Conservation (phyloP, 2,329 filamentous ascomycete genomes). For the Triangularia verruculosa region DNA sequence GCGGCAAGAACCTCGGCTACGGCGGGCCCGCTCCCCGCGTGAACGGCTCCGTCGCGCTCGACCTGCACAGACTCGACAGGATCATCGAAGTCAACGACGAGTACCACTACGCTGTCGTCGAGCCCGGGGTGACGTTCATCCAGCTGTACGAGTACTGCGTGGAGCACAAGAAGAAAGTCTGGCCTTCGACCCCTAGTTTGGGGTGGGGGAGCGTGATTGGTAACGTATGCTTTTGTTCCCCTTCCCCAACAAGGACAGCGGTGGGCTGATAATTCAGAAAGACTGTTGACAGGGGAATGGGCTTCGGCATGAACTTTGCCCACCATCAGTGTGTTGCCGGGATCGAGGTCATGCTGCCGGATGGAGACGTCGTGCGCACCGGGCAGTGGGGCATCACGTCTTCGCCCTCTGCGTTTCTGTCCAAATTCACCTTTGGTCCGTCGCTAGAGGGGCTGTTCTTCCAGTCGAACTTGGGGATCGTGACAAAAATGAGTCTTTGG, state of each 20-base stretch:
- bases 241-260: not conserved
- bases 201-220: slow-evolving; percentile 50
- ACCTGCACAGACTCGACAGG: slow-evolving; percentile 44
- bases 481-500: slow-evolving; percentile 53
- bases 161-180: slow-evolving; percentile 40
- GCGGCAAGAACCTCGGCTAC: slow-evolving; percentile 47
- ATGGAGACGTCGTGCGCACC: slow-evolving; percentile 31
- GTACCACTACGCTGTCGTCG: slow-evolving; percentile 44
- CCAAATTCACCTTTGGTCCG: slow-evolving; percentile 41
- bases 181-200: slow-evolving; percentile 47
- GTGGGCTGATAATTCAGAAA: slow-evolving; percentile 13
- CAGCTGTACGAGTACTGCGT: slow-evolving; percentile 43
- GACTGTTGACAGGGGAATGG: slow-evolving; percentile 41
- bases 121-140: slow-evolving; percentile 46
- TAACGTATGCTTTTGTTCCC: slow-evolving; percentile 37
- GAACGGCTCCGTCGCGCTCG: slow-evolving; percentile 44
- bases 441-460: slow-evolving; percentile 48
- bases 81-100: slow-evolving; percentile 44
- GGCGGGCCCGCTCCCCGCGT: slow-evolving; percentile 48
- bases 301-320: slow-evolving; percentile 35
- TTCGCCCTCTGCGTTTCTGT: slow-evolving; percentile 39
- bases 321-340: slow-evolving; percentile 24
- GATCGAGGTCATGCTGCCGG: slow-evolving; percentile 32
- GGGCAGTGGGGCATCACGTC: slow-evolving; percentile 35
- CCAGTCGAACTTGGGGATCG: slow-evolving; percentile 52